phyloP scores from a whole-genome alignment of 345 rosid species.

The Citrus australasica region DNA sequence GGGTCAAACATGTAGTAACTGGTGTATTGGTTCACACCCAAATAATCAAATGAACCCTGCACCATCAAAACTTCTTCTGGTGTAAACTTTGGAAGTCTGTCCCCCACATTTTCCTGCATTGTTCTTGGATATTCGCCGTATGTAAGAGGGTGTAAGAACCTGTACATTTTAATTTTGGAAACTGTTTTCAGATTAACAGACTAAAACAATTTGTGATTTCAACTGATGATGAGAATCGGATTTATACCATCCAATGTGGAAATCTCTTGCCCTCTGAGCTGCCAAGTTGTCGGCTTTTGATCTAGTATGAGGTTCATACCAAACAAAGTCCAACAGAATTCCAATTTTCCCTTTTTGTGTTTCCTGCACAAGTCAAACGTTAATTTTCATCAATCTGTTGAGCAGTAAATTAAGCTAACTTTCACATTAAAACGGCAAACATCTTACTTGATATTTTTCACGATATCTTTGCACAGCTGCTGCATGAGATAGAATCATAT shows the following conservation, averaged over 20 bases:
- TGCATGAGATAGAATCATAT: conserved; percentile 60
- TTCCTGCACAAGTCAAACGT: conserved; percentile 21
- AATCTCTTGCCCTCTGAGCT: conserved; percentile 72
- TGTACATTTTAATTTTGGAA: not conserved
- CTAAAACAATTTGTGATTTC: not conserved
- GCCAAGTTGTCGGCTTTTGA: conserved; percentile 52
- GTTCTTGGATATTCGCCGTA: conserved; percentile 70
- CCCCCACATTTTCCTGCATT: conserved; percentile 45
- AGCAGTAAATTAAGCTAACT: not conserved
- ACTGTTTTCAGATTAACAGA: not conserved
- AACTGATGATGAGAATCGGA: not conserved
- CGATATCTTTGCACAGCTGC: conserved; percentile 55
- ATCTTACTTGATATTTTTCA: conserved; percentile 37
- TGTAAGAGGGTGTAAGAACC: conserved; percentile 64
- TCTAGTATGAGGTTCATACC: conserved; percentile 61
- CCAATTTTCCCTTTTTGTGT: conserved; percentile 60
- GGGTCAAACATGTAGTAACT: conserved; percentile 43
- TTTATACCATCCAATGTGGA: conserved; percentile 65
- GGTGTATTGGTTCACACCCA: conserved; percentile 65
- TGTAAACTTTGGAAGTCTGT: conserved; percentile 53
- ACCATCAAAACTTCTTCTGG: conserved; percentile 36
- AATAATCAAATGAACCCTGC: conserved; percentile 43
- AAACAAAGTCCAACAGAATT: conserved; percentile 56
- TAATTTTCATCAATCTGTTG: not conserved
- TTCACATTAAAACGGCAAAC: not conserved